A percentile compares a stretch with the other conserved stretches of the same genome.
Evolutionary conservation across 345 rosid species (phyloP).

Genomic region (Heritiera fomes): DNA sequence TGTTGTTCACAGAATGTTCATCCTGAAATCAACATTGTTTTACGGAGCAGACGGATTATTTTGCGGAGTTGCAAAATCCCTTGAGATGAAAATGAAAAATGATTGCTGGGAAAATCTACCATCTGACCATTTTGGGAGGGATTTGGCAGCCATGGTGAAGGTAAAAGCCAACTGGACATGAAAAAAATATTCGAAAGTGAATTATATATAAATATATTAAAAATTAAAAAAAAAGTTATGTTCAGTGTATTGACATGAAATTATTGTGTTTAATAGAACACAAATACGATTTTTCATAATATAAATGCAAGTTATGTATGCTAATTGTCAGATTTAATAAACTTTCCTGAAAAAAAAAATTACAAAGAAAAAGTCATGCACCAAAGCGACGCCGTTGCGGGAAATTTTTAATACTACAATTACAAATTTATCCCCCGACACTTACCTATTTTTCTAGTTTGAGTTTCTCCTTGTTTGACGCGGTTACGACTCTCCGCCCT

Average conservation of each 20-base stretch:
- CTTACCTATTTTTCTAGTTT: not conserved
- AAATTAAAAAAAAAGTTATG: no score
- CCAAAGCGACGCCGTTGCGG: not conserved
- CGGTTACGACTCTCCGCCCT: slow-evolving; percentile 28
- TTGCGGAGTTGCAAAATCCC: not conserved
- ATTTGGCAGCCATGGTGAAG: not conserved
- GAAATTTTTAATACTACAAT: not conserved
- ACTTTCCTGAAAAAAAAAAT: no score
- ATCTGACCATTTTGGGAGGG: not conserved
- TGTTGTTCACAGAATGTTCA: not conserved
- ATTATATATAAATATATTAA: no score
- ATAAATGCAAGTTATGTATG: no score
- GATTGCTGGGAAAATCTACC: not conserved
- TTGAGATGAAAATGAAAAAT: not conserved
- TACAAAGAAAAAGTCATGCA: not conserved
- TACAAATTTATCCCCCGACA: slow-evolving; percentile 1
- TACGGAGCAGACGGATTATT: no score
- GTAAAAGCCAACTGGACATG: no score
- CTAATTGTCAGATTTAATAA: no score
- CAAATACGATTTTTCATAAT: no score
- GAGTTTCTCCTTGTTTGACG: slow-evolving; percentile 3
- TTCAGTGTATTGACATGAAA: no score
- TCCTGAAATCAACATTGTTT: not conserved
- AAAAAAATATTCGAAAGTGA: no score
- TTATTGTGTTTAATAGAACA: no score